Evolutionary conservation across 2,329 filamentous ascomycete genomes (phyloP), one percentile per base, ranked within the genome.

Genomic region (Fusarium haematococcum): DNA sequence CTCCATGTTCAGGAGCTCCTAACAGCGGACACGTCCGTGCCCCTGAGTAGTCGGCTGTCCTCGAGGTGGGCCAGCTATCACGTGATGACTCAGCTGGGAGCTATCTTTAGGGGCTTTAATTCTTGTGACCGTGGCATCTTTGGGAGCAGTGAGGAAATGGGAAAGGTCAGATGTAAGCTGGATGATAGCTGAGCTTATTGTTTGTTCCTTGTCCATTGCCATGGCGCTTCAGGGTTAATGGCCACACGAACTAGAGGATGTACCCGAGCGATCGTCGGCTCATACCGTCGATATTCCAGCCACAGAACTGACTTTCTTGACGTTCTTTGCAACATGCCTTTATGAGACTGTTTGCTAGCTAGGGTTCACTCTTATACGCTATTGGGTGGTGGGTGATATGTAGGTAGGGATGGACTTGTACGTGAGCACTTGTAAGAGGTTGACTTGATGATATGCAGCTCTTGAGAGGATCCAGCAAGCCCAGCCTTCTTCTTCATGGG

Each of bases 1-100:
- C 71, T 71, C 73, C 70, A 73, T 72, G 66, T 75, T 80, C 75
- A 73, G 77, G 75, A 82, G 80, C 80, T 81, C 77, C 78, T 68
- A 66, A 52, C 71, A 70, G 57, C 66, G 68, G 69, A 68, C 73
- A 71, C 64, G 77, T 79, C 77, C 76, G 76, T 79, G 77, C 71
- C 77, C 74, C 70, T 75, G 73, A 77, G 73, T 71, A 76, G 70
- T 73, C 73, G 48, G 48, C 69, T 62, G 54, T 57, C 54, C 33
- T 39, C 59, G 67, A 70, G 69, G 72, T 67, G 73, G 75, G 73
- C 69, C 65, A 33, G 6, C 11, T 37, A 65, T 79, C 79, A 81
- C 79, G 79, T 82, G 80, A 79, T 60, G 59, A 20, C 18, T 71
- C 37, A 65, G 57, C 58, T 67, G 25, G 35, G 48, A 54, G 16